Percentiles rank a stretch among this genome's conserved stretches.
phyloP scores from a whole-genome alignment of 768 basidiomycete species.

The Russula vinacea region DNA sequence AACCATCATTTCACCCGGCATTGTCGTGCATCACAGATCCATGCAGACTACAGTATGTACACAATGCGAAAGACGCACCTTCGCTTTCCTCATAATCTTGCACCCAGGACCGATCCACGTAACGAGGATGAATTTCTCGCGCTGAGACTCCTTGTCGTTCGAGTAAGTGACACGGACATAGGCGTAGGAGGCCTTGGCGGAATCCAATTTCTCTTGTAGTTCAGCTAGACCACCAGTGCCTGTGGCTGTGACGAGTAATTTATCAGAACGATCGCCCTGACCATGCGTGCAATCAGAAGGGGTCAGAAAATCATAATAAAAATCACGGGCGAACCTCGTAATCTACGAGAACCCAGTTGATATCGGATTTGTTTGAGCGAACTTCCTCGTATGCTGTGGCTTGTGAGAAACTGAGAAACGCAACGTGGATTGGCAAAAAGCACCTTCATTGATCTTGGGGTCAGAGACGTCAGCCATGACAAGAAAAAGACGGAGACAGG shows the following conservation, averaged over 20 bases:
- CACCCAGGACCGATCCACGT: slow-evolving; percentile 79
- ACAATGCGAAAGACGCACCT: slow-evolving; percentile 49
- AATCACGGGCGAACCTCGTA: slow-evolving; percentile 58
- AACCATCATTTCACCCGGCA: neutral
- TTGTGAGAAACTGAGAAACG: slow-evolving; percentile 1
- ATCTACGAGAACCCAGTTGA: slow-evolving; percentile 87
- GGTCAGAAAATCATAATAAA: neutral
- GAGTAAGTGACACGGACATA: slow-evolving; percentile 82
- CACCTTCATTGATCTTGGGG: slow-evolving; percentile 30
- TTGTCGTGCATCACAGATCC: neutral
- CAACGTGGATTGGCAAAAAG: neutral
- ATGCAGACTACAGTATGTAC: slow-evolving; percentile 26
- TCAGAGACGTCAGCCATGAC: slow-evolving; percentile 30
- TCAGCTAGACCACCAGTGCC: slow-evolving; percentile 79
- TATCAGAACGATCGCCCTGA: slow-evolving; percentile 75
- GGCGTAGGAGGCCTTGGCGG: slow-evolving; percentile 74
- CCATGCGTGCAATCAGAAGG: slow-evolving; percentile 6
- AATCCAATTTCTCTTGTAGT: slow-evolving; percentile 66
- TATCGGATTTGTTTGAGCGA: slow-evolving; percentile 78
- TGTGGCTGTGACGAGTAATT: slow-evolving; percentile 69
- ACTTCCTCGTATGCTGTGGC: slow-evolving; percentile 80
- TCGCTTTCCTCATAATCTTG: slow-evolving; percentile 90
- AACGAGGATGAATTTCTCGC: slow-evolving; percentile 88
- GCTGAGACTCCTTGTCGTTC: slow-evolving; percentile 80
- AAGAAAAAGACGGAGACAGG: neutral